phyloP scores from a whole-genome alignment of 140 eudicot genomes.

The Flaveria floridana region DNA sequence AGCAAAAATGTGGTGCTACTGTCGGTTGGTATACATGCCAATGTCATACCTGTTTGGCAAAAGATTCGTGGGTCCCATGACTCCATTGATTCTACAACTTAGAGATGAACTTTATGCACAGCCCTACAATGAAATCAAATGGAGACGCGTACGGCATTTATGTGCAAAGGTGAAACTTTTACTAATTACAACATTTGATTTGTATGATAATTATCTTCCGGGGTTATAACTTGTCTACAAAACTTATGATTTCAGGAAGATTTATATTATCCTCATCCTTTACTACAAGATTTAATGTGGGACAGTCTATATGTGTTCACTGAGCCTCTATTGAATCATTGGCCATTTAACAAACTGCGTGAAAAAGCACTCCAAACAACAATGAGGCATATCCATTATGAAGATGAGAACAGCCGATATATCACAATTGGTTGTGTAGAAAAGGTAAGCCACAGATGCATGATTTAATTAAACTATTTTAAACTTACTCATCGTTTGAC shows the following conservation, averaged over 20 bases:
- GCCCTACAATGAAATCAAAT: slow-evolving; percentile 57
- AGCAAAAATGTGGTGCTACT: slow-evolving; percentile 82
- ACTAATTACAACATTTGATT: neutral
- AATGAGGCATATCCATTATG: slow-evolving; percentile 54
- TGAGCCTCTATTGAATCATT: slow-evolving; percentile 65
- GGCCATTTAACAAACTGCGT: slow-evolving; percentile 67
- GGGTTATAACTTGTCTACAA: neutral
- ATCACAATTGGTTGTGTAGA: slow-evolving; percentile 50
- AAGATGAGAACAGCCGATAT: slow-evolving; percentile 53
- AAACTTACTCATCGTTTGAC: neutral
- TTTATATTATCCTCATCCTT: slow-evolving; percentile 69
- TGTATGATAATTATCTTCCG: neutral
- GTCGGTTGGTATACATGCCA: slow-evolving; percentile 79
- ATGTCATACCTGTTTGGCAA: slow-evolving; percentile 78
- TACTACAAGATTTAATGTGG: slow-evolving; percentile 72
- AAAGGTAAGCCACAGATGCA: slow-evolving; percentile 34
- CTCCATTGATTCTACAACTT: slow-evolving; percentile 57
- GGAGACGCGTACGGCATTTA: slow-evolving; percentile 57
- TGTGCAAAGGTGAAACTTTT: slow-evolving; percentile 51
- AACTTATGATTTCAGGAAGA: slow-evolving; percentile 54
- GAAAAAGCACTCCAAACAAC: slow-evolving; percentile 46
- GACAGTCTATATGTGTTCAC: slow-evolving; percentile 55
- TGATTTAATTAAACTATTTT: neutral
- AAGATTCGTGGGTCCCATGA: slow-evolving; percentile 66
- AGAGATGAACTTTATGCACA: slow-evolving; percentile 58